A percentile compares a stretch with the other conserved stretches of the same genome.
These are phyloP conservation scores for Cenchrus americanus DNA, from an alignment of 176 grass and related monocot species.

Conservation along the genomic window DNA sequence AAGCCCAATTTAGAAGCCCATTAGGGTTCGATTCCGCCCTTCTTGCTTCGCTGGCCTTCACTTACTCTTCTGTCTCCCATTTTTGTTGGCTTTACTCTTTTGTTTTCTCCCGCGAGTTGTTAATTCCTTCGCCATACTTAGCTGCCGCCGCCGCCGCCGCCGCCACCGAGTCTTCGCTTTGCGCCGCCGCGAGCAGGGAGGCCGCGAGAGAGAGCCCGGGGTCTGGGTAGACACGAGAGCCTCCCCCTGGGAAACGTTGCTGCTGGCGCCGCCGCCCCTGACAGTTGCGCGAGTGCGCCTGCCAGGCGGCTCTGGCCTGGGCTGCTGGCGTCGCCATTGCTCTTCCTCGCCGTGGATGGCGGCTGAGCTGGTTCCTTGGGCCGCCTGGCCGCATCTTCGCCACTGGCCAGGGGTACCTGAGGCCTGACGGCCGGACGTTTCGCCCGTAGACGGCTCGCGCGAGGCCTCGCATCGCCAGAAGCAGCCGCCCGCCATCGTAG, in stretches of 20 bases:
- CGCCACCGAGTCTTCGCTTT: slow-evolving; percentile 2
- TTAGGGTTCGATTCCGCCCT: slow-evolving; percentile 47
- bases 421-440: background rate
- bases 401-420: background rate
- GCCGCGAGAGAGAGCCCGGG: background rate
- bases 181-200: background rate
- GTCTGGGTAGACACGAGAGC: background rate
- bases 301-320: slow-evolving; percentile 18
- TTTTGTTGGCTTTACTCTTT: slow-evolving; percentile 8
- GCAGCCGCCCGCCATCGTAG: background rate
- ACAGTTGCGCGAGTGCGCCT: slow-evolving; percentile 8
- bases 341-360: background rate
- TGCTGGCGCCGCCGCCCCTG: background rate
- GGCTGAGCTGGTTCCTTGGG: background rate
- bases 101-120: slow-evolving; percentile 44
- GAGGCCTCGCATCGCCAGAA: background rate
- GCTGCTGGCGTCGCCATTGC: slow-evolving; percentile 33
- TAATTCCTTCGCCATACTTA: slow-evolving; percentile 9
- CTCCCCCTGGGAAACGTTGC: background rate
- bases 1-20: slow-evolving; percentile 32
- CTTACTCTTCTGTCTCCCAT: background rate
- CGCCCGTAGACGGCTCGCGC: background rate
- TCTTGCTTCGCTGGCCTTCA: background rate
- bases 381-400: background rate
- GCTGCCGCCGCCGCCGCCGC: slow-evolving; percentile 35